Conservation (phyloP, 2,329 filamentous ascomycete genomes). For the Verticillium nonalfalfae region DNA sequence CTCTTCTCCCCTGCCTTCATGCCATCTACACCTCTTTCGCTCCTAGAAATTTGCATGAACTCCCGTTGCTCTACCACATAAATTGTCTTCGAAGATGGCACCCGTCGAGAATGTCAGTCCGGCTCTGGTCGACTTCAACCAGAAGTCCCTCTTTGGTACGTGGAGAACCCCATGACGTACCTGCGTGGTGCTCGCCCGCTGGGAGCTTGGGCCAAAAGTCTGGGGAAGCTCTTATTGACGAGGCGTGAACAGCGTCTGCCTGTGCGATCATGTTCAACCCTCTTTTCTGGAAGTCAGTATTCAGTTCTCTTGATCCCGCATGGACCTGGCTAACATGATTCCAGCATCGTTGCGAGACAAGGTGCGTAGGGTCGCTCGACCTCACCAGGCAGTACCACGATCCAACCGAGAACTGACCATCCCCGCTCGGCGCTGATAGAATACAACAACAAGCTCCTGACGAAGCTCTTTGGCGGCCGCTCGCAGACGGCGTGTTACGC, state of each 20-base stretch:
- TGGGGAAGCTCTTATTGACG: not conserved
- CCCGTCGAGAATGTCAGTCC: constrained; percentile 20
- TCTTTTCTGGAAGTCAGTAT: constrained; percentile 95
- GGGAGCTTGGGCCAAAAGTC: not conserved
- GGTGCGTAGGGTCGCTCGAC: constrained; percentile 43
- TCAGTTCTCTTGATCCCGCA: not conserved
- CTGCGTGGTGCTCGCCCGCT: not conserved
- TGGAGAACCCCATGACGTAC: constrained; percentile 11
- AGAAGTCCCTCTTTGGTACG: constrained; percentile 62
- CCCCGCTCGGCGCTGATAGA: constrained; percentile 45
- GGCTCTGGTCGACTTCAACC: constrained; percentile 54
- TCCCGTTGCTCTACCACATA: not conserved
- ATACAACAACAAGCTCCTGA: constrained; percentile 85
- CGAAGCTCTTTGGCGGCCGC: constrained; percentile 76
- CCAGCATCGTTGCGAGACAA: constrained; percentile 75
- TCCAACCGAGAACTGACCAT: not conserved
- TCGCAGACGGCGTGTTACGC: constrained; percentile 79
- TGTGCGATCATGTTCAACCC: constrained; percentile 88
- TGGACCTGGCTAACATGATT: constrained; percentile 23
- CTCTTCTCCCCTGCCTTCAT: not conserved
- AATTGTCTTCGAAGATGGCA: constrained; percentile 24
- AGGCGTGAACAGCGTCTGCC: constrained; percentile 61
- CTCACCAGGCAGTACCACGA: not conserved
- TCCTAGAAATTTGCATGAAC: not conserved
- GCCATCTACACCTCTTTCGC: not conserved